A percentile compares a stretch with the other conserved stretches of the same genome.
Evolutionary conservation across 768 basidiomycete species (phyloP).

Genomic region (Fibroporia radiculosa): DNA sequence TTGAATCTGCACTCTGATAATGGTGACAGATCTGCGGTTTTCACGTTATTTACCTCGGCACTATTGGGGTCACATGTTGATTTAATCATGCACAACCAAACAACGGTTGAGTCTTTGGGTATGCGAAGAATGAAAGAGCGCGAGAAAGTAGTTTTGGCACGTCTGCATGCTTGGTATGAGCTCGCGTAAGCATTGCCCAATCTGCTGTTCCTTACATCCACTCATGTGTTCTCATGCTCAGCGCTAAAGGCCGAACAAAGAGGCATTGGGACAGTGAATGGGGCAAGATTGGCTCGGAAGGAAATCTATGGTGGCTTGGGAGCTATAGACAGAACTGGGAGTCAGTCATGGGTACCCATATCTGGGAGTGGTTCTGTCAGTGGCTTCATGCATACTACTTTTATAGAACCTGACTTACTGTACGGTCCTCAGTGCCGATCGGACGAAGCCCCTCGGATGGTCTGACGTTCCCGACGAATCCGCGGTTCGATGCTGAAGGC

Average conservation of each 20-base stretch:
- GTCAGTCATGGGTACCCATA: conserved; percentile 68
- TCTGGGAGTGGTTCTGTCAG: conserved; percentile 76
- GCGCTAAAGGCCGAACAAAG: conserved; percentile 39
- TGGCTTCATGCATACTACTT: conserved; percentile 12
- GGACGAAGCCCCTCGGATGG: conserved; percentile 56
- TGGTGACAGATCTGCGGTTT: conserved; percentile 53
- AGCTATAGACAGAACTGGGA: conserved; percentile 58
- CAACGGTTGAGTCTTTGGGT: conserved; percentile 74
- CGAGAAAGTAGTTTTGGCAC: conserved; percentile 44
- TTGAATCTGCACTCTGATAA: background rate
- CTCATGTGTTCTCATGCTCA: conserved; percentile 18
- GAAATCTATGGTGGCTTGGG: conserved; percentile 84
- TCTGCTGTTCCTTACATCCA: background rate
- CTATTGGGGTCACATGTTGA: conserved; percentile 53
- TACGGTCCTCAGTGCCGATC: conserved; percentile 31
- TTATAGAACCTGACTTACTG: background rate
- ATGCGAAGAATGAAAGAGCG: conserved; percentile 54
- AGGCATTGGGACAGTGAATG: conserved; percentile 72
- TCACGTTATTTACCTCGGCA: conserved; percentile 58
- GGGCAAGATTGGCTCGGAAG: conserved; percentile 69
- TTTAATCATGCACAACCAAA: conserved; percentile 55
- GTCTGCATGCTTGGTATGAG: conserved; percentile 47
- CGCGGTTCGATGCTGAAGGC: conserved; percentile 65
- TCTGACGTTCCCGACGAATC: conserved; percentile 56
- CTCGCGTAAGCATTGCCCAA: conserved; percentile 29